These are phyloP conservation scores for Metschnikowia bowlesiae DNA, from an alignment of 805 yeast genomes.

Conservation along the genomic window DNA sequence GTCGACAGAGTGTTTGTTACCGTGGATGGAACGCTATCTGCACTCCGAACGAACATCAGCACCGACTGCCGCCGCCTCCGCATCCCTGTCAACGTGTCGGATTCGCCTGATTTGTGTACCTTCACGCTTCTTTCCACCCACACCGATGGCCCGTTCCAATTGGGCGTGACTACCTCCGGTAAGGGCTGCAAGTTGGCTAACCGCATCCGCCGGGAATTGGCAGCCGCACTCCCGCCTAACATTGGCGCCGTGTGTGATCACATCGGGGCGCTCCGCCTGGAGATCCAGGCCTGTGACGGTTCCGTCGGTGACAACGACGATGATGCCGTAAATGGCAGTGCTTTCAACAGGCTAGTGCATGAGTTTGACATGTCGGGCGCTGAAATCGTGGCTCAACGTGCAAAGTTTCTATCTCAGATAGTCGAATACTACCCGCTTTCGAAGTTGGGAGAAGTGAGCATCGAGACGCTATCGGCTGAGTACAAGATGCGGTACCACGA, in stretches of 20 bases:
- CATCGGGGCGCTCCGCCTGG: slow-evolving; percentile 61
- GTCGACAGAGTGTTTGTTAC: slow-evolving; percentile 78
- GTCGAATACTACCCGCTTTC: slow-evolving; percentile 85
- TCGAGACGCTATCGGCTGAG: slow-evolving; percentile 51
- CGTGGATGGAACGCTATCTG: slow-evolving; percentile 27
- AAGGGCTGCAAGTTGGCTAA: slow-evolving; percentile 86
- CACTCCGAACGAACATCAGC: slow-evolving; percentile 40
- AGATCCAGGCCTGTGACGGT: slow-evolving; percentile 51
- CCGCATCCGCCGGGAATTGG: slow-evolving; percentile 71
- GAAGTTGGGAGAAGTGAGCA: slow-evolving; percentile 54
- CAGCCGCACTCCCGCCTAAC: slow-evolving; percentile 59
- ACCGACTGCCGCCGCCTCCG: slow-evolving; percentile 54
- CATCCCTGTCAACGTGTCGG: slow-evolving; percentile 80
- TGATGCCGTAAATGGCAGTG: slow-evolving; percentile 58
- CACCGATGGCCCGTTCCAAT: slow-evolving; percentile 66
- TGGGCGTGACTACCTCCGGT: slow-evolving; percentile 82
- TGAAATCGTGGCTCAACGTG: slow-evolving; percentile 52
- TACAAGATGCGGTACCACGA: slow-evolving; percentile 21
- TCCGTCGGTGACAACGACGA: slow-evolving; percentile 58
- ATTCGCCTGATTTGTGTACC: slow-evolving; percentile 65
- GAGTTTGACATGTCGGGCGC: slow-evolving; percentile 54
- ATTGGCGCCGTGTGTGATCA: slow-evolving; percentile 64
- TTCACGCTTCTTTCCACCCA: slow-evolving; percentile 74
- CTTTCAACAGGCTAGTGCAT: slow-evolving; percentile 56
- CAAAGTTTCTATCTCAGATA: slow-evolving; percentile 83